Percentiles rank a stretch among this genome's conserved stretches.
Evolutionary conservation across 371 early-diverging fungal species (phyloP).

Genomic region (Circinella minor): DNA sequence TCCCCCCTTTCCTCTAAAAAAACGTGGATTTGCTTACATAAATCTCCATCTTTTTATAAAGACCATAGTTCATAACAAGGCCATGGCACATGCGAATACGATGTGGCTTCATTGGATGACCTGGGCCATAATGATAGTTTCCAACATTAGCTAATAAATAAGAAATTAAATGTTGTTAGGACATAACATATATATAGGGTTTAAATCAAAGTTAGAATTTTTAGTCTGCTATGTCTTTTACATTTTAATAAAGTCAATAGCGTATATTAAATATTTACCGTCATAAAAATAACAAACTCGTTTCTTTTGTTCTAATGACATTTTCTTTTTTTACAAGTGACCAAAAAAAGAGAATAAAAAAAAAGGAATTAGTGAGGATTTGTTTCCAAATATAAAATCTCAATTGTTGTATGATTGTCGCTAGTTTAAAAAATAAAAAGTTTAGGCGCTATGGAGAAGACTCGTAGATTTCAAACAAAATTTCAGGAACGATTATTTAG

Average conservation of each 20-base stretch:
- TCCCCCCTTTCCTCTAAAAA: background rate
- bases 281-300: constrained; percentile 63
- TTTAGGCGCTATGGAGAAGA: too few species aligned
- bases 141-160: constrained; percentile 54
- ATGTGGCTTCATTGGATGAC: constrained; percentile 98
- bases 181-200: background rate
- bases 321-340: constrained; percentile 1
- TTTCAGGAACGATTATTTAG: background rate
- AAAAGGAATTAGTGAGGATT: background rate
- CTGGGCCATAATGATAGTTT: constrained; percentile 74
- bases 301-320: constrained; percentile 52
- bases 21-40: constrained; percentile 34
- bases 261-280: constrained; percentile 34
- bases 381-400: background rate
- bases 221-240: too few species aligned
- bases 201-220: too few species aligned
- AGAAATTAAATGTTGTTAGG: too few species aligned
- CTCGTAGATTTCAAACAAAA: too few species aligned
- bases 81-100: constrained; percentile 94
- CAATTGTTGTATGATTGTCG: too few species aligned
- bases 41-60: constrained; percentile 86
- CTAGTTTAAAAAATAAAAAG: background rate
- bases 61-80: constrained; percentile 86
- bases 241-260: too few species aligned
- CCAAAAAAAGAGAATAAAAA: too few species aligned